phyloP scores from a whole-genome alignment of 371 early-diverging fungal genomes.

The Mucor irregularis region DNA sequence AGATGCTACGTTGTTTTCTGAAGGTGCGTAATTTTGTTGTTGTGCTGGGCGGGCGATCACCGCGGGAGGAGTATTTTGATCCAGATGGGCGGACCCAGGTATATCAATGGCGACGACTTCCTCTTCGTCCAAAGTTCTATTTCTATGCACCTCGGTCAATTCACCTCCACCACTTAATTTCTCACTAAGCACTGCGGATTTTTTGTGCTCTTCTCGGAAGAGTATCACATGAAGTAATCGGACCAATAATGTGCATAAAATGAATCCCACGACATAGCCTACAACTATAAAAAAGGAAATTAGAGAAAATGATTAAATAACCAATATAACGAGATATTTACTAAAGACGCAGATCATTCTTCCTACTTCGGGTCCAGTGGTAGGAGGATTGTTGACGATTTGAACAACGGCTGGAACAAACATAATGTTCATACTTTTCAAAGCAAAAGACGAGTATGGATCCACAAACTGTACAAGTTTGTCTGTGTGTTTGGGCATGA shows the following conservation, averaged over 20 bases:
- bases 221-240: constrained; percentile 2
- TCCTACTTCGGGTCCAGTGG: constrained; percentile 27
- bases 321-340: constrained; percentile 3
- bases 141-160: background rate
- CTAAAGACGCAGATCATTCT: constrained; percentile 33
- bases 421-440: constrained; percentile 33
- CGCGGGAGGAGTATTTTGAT: background rate
- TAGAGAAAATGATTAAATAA: background rate
- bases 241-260: constrained; percentile 16
- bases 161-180: no score
- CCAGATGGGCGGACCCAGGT: background rate
- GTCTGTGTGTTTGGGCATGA: constrained; percentile 18
- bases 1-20: background rate
- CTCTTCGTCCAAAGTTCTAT: constrained; percentile 13
- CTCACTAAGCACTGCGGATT: background rate
- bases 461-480: constrained; percentile 19
- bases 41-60: background rate
- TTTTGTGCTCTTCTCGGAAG: background rate
- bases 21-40: background rate
- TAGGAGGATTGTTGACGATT: constrained; percentile 21
- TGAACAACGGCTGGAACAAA: constrained; percentile 28
- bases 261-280: constrained; percentile 17
- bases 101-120: background rate
- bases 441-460: constrained; percentile 27
- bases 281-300: constrained; percentile 11